Conservation (phyloP, 2,329 filamentous ascomycete genomes). For the Arachnomyces sp. region DNA sequence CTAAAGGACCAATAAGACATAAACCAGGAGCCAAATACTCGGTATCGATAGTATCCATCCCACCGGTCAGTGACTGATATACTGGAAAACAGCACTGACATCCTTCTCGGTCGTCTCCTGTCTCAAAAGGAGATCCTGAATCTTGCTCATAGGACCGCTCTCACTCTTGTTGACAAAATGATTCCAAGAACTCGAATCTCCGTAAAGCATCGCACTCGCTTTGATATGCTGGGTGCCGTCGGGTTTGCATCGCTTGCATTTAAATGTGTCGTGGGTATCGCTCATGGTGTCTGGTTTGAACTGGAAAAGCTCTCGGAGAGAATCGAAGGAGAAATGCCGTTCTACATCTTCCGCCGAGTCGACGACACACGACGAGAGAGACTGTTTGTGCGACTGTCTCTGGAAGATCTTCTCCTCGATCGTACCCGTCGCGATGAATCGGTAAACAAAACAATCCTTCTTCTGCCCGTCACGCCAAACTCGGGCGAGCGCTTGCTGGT, state of each 20-base stretch:
- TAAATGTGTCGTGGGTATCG: conserved; percentile 97
- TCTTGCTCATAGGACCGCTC: conserved; percentile 59
- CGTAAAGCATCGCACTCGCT: conserved; percentile 89
- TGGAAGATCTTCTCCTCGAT: conserved; percentile 99
- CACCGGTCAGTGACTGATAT: conserved; percentile 70
- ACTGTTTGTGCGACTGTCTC: conserved; percentile 95
- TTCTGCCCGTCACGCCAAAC: conserved; percentile 99
- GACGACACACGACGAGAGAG: conserved; percentile 88
- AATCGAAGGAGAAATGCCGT: conserved; percentile 88
- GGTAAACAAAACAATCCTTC: conserved; percentile 98
- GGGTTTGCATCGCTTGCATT: conserved; percentile 87
- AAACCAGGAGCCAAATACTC: not conserved
- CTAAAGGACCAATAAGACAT: not conserved
- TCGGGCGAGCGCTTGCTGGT: conserved; percentile 92
- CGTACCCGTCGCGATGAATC: conserved; percentile 96
- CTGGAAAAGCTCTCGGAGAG: conserved; percentile 85
- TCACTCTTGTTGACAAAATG: conserved; percentile 77
- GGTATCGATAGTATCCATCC: not conserved
- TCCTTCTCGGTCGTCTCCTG: conserved; percentile 72
- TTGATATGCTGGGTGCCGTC: conserved; percentile 84
- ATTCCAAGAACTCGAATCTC: conserved; percentile 99
- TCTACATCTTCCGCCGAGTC: conserved; percentile 96
- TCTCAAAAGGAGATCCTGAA: conserved; percentile 82
- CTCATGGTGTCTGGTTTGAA: conserved; percentile 76
- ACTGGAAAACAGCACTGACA: conserved; percentile 95